Conservation (phyloP, 2,329 filamentous ascomycete genomes). For the Sclerotinia glacialis region DNA sequence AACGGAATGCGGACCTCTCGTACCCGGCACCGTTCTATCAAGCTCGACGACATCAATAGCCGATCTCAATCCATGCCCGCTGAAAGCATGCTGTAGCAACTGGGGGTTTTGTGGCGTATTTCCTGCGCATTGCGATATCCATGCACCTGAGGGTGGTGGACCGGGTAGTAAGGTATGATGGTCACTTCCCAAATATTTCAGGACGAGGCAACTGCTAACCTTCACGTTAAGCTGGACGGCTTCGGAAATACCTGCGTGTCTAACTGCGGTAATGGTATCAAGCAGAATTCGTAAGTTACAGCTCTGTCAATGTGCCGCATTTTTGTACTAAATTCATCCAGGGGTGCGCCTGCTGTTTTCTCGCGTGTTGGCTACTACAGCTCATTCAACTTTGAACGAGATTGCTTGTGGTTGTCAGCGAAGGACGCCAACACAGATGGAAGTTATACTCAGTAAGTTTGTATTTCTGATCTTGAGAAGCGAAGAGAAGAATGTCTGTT, state of each 20-base stretch:
- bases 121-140: conserved; percentile 40
- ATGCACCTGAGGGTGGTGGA: conserved; percentile 33
- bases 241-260: conserved; percentile 42
- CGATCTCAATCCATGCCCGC: conserved; percentile 47
- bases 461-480: too few relatives aligned
- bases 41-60: conserved; percentile 39
- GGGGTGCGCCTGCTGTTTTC: conserved; percentile 27
- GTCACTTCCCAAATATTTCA: conserved; percentile 7
- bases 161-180: conserved; percentile 40
- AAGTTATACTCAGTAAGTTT: conserved; percentile 24
- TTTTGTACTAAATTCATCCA: conserved; percentile 37
- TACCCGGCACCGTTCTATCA: conserved; percentile 41
- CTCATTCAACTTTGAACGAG: conserved; percentile 33
- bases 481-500: conserved; percentile 11
- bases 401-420: conserved; percentile 27
- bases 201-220: too few relatives aligned
- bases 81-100: conserved; percentile 44
- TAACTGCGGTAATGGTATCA: conserved; percentile 41
- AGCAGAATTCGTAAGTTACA: too few relatives aligned
- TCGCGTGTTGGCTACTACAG: conserved; percentile 41
- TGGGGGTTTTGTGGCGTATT: conserved; percentile 44
- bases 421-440: conserved; percentile 34
- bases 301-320: conserved; percentile 10
- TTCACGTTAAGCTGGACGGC: too few relatives aligned
- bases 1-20: conserved; percentile 48